phyloP scores from a whole-genome alignment of 2,329 filamentous ascomycete species.

The Penicillium sp. region DNA sequence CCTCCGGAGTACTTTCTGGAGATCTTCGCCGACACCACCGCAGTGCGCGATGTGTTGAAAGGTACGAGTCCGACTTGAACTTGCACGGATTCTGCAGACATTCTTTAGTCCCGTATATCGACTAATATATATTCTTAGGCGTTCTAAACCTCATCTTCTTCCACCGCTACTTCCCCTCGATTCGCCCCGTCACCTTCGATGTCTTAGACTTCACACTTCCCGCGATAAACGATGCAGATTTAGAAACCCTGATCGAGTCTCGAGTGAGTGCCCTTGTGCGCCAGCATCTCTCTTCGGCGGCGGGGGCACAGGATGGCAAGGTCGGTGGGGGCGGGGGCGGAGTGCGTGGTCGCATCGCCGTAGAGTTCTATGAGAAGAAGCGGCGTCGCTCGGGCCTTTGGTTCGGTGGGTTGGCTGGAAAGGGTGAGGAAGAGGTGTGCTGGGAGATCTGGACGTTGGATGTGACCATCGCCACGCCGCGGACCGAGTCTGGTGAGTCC shows the following conservation, averaged over 20 bases:
- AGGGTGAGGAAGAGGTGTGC: constrained; percentile 86
- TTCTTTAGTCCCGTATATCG: neutral
- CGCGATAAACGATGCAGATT: constrained; percentile 82
- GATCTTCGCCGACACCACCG: constrained; percentile 85
- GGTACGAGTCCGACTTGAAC: constrained; percentile 49
- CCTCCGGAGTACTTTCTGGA: constrained; percentile 91
- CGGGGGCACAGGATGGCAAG: constrained; percentile 46
- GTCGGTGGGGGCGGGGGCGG: constrained; percentile 47
- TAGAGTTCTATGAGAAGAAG: constrained; percentile 94
- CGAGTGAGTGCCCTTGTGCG: constrained; percentile 76
- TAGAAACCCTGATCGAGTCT: constrained; percentile 91
- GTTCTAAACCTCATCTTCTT: constrained; percentile 98
- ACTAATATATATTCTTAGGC: constrained; percentile 51
- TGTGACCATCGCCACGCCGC: constrained; percentile 85
- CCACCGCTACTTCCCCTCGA: constrained; percentile 90
- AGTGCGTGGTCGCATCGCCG: constrained; percentile 73
- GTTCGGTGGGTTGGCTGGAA: constrained; percentile 54
- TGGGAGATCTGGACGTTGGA: constrained; percentile 97
- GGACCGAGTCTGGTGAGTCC: constrained; percentile 77
- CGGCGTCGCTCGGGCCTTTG: constrained; percentile 74
- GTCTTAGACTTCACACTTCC: constrained; percentile 88
- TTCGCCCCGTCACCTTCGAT: constrained; percentile 79
- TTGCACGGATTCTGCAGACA: neutral
- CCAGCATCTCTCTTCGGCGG: constrained; percentile 65
- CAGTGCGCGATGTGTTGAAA: constrained; percentile 89